Percentiles rank a stretch among this genome's conserved stretches.
These are phyloP conservation scores for Juncus effusus DNA, from an alignment of 176 grass and related monocot genomes.

Conservation along the genomic window DNA sequence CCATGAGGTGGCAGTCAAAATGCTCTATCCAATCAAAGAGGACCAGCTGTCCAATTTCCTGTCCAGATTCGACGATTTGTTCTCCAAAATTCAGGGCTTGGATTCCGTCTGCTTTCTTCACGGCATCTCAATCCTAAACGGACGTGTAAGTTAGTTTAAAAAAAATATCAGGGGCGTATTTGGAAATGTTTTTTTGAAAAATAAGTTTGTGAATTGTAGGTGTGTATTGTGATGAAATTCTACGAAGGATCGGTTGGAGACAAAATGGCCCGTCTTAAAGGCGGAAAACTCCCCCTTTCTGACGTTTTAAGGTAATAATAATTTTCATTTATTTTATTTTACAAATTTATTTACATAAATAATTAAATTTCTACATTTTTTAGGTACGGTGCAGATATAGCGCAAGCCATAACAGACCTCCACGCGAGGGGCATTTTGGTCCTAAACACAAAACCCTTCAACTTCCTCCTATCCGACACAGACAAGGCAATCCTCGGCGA, in stretches of 20 bases:
- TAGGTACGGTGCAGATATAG: slow-evolving; percentile 84
- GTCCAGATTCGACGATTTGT: slow-evolving; percentile 72
- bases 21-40: slow-evolving; percentile 79
- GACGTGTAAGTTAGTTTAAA: slow-evolving; percentile 66
- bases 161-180: no score
- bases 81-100: slow-evolving; percentile 64
- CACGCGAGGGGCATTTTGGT: slow-evolving; percentile 67
- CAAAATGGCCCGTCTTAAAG: slow-evolving; percentile 81
- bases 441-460: slow-evolving; percentile 90
- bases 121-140: slow-evolving; percentile 79
- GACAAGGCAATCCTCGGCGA: slow-evolving; percentile 66
- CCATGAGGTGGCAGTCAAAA: slow-evolving; percentile 93
- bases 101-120: slow-evolving; percentile 61
- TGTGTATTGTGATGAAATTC: slow-evolving; percentile 93
- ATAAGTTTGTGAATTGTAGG: slow-evolving; percentile 53
- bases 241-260: slow-evolving; percentile 95
- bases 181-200: no score
- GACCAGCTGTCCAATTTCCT: slow-evolving; percentile 76
- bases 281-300: slow-evolving; percentile 70
- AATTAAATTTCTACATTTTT: no score
- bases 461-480: slow-evolving; percentile 68
- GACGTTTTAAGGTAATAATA: slow-evolving; percentile 74
- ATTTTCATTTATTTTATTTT: no score
- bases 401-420: slow-evolving; percentile 65
- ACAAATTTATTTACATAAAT: no score